Evolutionary conservation across 2,329 filamentous ascomycete genomes (phyloP), one percentile per base, ranked within the genome.

Genomic region (Lachnellula arida): DNA sequence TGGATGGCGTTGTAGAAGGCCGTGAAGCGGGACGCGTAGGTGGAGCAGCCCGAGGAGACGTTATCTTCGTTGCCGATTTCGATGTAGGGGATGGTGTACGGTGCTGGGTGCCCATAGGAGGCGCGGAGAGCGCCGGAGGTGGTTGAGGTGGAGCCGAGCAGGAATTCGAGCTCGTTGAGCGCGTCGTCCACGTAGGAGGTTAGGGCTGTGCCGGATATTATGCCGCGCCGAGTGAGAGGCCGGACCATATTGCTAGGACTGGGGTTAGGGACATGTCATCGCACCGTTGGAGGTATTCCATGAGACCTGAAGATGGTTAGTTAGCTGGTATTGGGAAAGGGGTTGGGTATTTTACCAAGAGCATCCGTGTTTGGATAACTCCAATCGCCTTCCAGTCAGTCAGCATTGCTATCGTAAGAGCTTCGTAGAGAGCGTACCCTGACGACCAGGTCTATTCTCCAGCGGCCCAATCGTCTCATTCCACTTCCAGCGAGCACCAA

Each of bases 111-210:
- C 1, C 79, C 79, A 23, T 78, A 70, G 1, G 73, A 68, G 9
- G 74, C 74, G 8, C 79, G 74, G 5, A 73, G 64, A 11, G 73
- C 73, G 15, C 78, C 78, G 60, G 73, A 77, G 1, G 35, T 55
- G 1, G 75, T 78, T 15, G 70, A 70, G 0, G 70, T 60, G 50
- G 72, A 68, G 1, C 78, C 77, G 35, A 75, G 71, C n/a, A 79
- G 66, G 61, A 80, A 80, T 59, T 81, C 77, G 32, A 81, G 69
- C 60, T 80, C 76, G 58, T 81, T 70, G 28, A 81, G 64, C 4
- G 75, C 76, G 53, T 76, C 74, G 5, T 78, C 67, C 12, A 81
- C 68, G 49, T 74, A 79, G 17, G 42, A 19, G 4, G 11, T 12
- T 76, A 67, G 11, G 11, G 74, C 71, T 5, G 68, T 62, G 15